Conservation (phyloP, 352 stramenopile species). For the Phytophthora palmivora region DNA sequence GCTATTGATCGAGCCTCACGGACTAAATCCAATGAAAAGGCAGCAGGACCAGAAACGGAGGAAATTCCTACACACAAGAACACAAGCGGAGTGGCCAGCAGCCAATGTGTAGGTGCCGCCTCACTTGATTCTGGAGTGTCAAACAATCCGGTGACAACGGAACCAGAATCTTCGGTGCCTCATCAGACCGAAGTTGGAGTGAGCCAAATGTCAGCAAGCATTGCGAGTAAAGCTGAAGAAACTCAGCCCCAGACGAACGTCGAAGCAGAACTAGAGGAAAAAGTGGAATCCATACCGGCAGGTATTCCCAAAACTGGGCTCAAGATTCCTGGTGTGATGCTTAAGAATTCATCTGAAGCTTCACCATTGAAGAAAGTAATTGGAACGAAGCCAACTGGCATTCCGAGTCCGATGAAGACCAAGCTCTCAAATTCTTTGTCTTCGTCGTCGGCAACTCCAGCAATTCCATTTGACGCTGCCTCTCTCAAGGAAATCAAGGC, state of each 20-base stretch:
- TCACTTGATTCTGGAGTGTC: not conserved
- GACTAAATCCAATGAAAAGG: conserved; percentile 23
- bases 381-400: conserved; percentile 19
- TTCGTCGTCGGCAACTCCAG: conserved; percentile 28
- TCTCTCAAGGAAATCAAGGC: conserved; percentile 69
- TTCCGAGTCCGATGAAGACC: conserved; percentile 45
- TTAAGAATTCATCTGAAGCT: conserved; percentile 35
- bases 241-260: conserved; percentile 4
- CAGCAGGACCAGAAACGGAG: conserved; percentile 33
- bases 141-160: conserved; percentile 11
- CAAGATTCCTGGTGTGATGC: conserved; percentile 52
- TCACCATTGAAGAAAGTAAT: conserved; percentile 42
- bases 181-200: conserved; percentile 5
- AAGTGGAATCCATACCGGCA: conserved; percentile 19
- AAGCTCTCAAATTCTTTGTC: conserved; percentile 15
- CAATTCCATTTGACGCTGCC: conserved; percentile 58
- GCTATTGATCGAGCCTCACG: conserved; percentile 28
- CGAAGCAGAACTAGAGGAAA: conserved; percentile 20
- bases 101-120: not conserved
- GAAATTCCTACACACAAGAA: conserved; percentile 30
- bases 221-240: conserved; percentile 23
- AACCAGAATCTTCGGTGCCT: conserved; percentile 4
- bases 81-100: conserved; percentile 1
- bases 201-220: conserved; percentile 13
- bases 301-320: conserved; percentile 42